Conservation (phyloP, 176 grass and related monocot genomes). For the Juncus inflexus region DNA sequence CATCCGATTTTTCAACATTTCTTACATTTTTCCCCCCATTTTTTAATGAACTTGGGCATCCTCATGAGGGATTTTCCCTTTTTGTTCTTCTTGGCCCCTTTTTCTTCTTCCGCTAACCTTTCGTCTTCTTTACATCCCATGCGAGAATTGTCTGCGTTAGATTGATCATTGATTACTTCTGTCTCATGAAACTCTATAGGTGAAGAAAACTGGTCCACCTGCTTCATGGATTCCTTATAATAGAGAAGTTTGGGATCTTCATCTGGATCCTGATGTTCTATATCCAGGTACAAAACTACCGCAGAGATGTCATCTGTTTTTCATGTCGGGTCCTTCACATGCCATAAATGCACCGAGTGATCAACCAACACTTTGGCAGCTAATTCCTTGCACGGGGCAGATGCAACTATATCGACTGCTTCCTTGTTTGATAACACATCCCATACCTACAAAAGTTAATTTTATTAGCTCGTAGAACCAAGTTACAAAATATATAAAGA, state of each 20-base stretch:
- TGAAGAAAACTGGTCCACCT: constrained; percentile 2
- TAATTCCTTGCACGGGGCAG: constrained; percentile 27
- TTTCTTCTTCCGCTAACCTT: too few species aligned
- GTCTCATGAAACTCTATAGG: neutral
- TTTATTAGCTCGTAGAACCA: neutral
- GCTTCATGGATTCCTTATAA: neutral
- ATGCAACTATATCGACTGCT: constrained; percentile 54
- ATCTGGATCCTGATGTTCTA: constrained; percentile 14
- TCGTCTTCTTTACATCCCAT: too few species aligned
- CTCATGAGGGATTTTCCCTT: too few species aligned
- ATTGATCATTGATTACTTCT: too few species aligned
- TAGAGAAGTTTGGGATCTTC: neutral
- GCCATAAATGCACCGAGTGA: constrained; percentile 51
- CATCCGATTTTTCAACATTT: too few species aligned
- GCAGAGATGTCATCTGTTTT: constrained; percentile 67
- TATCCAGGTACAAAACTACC: constrained; percentile 49
- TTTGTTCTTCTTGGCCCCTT: too few species aligned
- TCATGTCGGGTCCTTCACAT: constrained; percentile 57
- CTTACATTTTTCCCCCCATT: too few species aligned
- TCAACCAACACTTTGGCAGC: constrained; percentile 51
- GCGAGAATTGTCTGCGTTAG: too few species aligned
- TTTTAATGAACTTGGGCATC: too few species aligned
- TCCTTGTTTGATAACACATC: constrained; percentile 73
- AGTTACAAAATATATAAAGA: constrained; percentile 5
- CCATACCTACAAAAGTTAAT: constrained; percentile 48